Base-by-base conservation (phyloP, 371 early-diverging fungal genomes). In the Choanephora cucurbitarum region DNA sequence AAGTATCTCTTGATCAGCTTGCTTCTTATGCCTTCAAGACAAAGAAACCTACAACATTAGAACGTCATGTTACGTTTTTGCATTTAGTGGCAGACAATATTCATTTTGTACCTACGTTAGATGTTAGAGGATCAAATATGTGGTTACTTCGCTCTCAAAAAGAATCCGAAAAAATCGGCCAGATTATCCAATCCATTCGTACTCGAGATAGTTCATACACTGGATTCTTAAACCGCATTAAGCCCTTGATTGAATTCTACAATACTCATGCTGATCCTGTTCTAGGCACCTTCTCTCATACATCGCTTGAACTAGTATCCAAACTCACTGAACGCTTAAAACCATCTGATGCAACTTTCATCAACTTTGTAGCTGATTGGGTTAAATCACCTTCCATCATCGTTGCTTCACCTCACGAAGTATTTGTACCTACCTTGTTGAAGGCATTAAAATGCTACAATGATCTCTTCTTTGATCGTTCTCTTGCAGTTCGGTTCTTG, bases 401-500 rank as follows among this genome's bases (percentile, higher is more conserved):
- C 44, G 32, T 63, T 1, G 49, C 48, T 37, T 69, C 86, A 39
- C 79, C 85, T 31, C 75, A 81, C 59, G 69, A 72, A 47, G 32
- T 69, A 24, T 66, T 75, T 65, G 72, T 80, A 39, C 59, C 86
- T 18, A 72, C 74, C n/a, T 73, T 90, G 3, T 63, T 94, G 21
- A 83, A 90, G 57, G 87, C 86, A 22, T 59, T 91, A 50, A 71
- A 69, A 18, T 60, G 62, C 21, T 92, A 91, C 55, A 68, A 70
- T 3, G 67, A 66, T 1, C 22, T 77, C 46, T 70, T 79, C 31
- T 52, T 76, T 22, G 82, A 83, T 37, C 58, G 69, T 6, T 50
- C 69, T 8, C 71, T 85, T 3, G 91, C 87, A 0, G 59, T 79
- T 5, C 64, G 67, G 28, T 86, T 93, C 34, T 69, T 96, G 39